These are phyloP conservation scores for Scheffersomyces cryptocercus DNA, from an alignment of 1,139 yeast species.

Conservation along the genomic window DNA sequence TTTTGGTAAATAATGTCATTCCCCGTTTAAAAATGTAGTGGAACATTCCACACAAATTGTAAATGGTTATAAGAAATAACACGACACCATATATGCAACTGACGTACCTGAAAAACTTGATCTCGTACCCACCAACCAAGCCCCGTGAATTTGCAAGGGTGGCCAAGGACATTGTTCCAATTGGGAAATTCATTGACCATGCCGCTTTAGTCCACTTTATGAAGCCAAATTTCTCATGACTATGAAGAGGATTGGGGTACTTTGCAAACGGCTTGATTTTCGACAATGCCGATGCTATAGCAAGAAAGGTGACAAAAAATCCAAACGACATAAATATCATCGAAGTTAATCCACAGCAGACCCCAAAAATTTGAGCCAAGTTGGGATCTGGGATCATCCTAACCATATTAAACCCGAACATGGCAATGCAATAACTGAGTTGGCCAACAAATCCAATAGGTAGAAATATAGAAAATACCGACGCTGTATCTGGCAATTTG, in stretches of 20 bases:
- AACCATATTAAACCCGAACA: conserved; percentile 47
- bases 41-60: conserved; percentile 32
- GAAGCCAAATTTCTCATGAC: conserved; percentile 22
- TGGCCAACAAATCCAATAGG: conserved; percentile 76
- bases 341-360: conserved; percentile 17
- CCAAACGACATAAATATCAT: conserved; percentile 21
- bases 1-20: not conserved
- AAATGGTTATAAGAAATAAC: conserved; percentile 36
- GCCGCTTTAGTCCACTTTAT: conserved; percentile 58
- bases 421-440: conserved; percentile 69
- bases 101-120: conserved; percentile 58
- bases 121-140: conserved; percentile 36
- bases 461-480: conserved; percentile 55
- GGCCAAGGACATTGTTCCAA: conserved; percentile 78
- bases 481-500: conserved; percentile 54
- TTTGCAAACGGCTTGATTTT: conserved; percentile 21
- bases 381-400: not conserved
- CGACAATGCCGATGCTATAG: conserved; percentile 18
- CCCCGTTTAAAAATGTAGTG: conserved; percentile 9
- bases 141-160: conserved; percentile 47
- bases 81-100: conserved; percentile 60
- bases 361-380: not conserved
- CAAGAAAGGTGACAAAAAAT: conserved; percentile 22
- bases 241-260: conserved; percentile 15
- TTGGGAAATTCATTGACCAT: conserved; percentile 91